phyloP scores from a whole-genome alignment of 176 grass and related monocot genomes.

The Triticum monococcum region DNA sequence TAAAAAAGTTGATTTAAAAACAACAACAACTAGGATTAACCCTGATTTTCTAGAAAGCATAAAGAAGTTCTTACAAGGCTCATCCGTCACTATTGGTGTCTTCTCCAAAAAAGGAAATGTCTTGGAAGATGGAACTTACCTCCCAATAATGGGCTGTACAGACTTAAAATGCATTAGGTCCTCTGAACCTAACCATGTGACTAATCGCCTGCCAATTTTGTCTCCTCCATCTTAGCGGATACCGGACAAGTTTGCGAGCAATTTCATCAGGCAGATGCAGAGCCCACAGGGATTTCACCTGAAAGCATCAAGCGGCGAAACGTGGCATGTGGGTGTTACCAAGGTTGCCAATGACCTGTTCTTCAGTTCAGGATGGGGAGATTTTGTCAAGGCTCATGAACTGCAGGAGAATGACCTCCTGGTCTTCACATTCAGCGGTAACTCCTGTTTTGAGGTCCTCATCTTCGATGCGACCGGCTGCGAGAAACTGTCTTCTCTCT shows the following conservation, averaged over 20 bases:
- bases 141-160: too few species aligned
- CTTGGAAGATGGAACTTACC: not conserved
- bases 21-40: too few species aligned
- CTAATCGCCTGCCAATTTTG: not conserved
- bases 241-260: slow-evolving; percentile 36
- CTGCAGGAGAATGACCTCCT: slow-evolving; percentile 46
- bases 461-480: slow-evolving; percentile 51
- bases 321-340: slow-evolving; percentile 16
- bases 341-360: slow-evolving; percentile 4
- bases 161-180: not conserved
- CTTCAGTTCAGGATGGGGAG: slow-evolving; percentile 42
- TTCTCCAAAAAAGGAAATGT: too few species aligned
- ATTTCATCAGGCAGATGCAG: slow-evolving; percentile 33
- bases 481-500: slow-evolving; percentile 32
- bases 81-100: too few species aligned
- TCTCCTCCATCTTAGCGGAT: slow-evolving; percentile 27
- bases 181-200: not conserved
- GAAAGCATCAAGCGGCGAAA: slow-evolving; percentile 31
- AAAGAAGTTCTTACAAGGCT: too few species aligned
- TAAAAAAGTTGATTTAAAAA: too few species aligned
- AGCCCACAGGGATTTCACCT: slow-evolving; percentile 24
- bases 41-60: too few species aligned
- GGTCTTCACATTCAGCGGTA: slow-evolving; percentile 44
- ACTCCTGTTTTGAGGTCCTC: slow-evolving; percentile 38
- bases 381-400: slow-evolving; percentile 49